Evolutionary conservation across 2,329 filamentous ascomycete species (phyloP).

Genomic region (Talaromyces sp.): DNA sequence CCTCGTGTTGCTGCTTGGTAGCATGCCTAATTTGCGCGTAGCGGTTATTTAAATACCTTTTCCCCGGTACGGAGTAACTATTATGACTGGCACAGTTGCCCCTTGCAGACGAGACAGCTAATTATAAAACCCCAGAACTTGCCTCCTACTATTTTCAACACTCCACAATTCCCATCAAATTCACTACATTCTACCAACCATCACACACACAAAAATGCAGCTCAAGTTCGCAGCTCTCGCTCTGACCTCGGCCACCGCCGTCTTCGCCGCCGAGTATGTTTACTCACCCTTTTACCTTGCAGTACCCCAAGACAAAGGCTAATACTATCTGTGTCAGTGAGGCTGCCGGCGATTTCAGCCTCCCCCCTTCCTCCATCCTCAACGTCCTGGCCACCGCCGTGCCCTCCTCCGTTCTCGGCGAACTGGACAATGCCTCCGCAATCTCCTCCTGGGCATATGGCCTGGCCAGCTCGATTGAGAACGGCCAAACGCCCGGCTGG

Average conservation of each 20-base stretch:
- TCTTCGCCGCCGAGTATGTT: neutral
- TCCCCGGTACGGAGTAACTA: neutral
- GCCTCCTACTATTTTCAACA: neutral
- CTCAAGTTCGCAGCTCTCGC: conserved; percentile 3
- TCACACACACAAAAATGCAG: conserved; percentile 2
- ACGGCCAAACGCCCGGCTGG: conserved; percentile 3
- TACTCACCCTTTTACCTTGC: too few species aligned
- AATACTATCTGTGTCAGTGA: neutral
- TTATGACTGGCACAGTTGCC: too few species aligned
- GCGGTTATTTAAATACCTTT: neutral
- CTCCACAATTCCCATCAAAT: neutral
- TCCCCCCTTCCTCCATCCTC: conserved; percentile 8
- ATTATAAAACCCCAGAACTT: neutral
- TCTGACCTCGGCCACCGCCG: neutral
- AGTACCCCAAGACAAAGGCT: neutral
- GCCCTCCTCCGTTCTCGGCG: conserved; percentile 2
- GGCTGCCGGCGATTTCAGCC: neutral
- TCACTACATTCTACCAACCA: neutral
- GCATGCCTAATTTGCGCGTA: neutral
- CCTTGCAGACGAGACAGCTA: neutral
- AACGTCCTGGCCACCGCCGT: conserved; percentile 10
- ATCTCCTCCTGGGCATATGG: neutral
- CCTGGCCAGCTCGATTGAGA: neutral
- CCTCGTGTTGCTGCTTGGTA: neutral
- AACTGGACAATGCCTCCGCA: neutral